A percentile compares a stretch with the other conserved stretches of the same genome.
Conservation (phyloP, 1,284 basidiomycete species). For the Phellopilus nigrolimitatus region DNA sequence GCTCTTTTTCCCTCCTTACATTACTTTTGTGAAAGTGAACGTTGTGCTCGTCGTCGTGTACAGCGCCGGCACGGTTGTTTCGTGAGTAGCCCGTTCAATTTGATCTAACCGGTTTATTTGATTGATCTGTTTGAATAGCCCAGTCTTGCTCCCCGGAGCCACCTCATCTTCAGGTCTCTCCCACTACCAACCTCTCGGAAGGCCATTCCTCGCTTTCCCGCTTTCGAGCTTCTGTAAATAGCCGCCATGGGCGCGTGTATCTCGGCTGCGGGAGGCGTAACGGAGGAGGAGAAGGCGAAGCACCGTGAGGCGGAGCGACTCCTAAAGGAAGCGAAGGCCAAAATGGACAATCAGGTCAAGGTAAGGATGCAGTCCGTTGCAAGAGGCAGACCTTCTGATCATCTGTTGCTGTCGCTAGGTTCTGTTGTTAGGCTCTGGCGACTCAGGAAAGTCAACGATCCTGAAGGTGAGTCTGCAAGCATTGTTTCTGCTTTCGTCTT, state of each 20-base stretch:
- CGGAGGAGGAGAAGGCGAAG: slow-evolving; percentile 56
- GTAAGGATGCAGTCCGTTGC: slow-evolving; percentile 33
- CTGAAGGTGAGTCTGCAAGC: slow-evolving; percentile 76
- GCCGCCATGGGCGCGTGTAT: slow-evolving; percentile 70
- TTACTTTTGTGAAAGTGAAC: no score
- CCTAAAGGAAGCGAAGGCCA: slow-evolving; percentile 62
- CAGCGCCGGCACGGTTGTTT: no score
- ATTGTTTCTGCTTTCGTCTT: background rate
- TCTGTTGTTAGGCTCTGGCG: slow-evolving; percentile 88
- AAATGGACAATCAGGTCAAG: slow-evolving; percentile 75
- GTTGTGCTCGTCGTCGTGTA: no score
- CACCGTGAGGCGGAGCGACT: slow-evolving; percentile 66
- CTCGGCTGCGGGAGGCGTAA: slow-evolving; percentile 48
- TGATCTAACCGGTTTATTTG: no score
- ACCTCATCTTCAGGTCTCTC: background rate
- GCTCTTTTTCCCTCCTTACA: no score
- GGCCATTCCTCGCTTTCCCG: background rate
- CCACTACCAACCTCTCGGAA: background rate
- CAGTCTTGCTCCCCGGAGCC: no score
- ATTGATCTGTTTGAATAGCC: no score
- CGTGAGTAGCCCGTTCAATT: no score
- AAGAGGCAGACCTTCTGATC: slow-evolving; percentile 18
- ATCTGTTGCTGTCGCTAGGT: slow-evolving; percentile 40
- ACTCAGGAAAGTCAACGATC: slow-evolving; percentile 90
- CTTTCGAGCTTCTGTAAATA: background rate